Percentiles rank a stretch among this genome's conserved stretches.
These are phyloP conservation scores for Zymoseptoria brevis DNA, from an alignment of 2,329 filamentous ascomycete species.

Conservation along the genomic window DNA sequence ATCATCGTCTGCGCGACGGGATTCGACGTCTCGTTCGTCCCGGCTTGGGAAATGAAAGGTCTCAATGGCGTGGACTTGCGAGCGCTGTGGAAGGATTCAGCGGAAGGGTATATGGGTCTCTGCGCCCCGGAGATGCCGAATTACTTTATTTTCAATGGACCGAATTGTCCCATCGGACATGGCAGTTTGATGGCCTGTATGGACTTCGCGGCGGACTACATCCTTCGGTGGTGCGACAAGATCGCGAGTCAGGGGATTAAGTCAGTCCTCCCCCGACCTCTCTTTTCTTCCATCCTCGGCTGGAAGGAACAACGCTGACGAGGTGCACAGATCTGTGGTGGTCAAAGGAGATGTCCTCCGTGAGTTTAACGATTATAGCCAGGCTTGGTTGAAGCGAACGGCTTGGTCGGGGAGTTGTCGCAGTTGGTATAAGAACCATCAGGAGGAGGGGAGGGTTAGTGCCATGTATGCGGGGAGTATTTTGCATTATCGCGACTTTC, in stretches of 20 bases:
- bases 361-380: conserved; percentile 42
- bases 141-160: conserved; percentile 24
- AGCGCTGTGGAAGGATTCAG: conserved; percentile 29
- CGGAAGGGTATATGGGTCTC: conserved; percentile 32
- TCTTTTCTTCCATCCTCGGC: conserved; percentile 1
- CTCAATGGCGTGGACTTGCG: conserved; percentile 23
- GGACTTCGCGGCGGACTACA: conserved; percentile 34
- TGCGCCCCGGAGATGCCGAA: conserved; percentile 24
- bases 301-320: not conserved
- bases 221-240: conserved; percentile 34
- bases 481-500: conserved; percentile 20
- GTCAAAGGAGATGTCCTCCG: conserved; percentile 28
- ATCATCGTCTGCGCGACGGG: conserved; percentile 33
- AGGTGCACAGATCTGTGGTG: conserved; percentile 8
- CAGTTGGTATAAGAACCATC: conserved; percentile 12
- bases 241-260: conserved; percentile 3
- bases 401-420: conserved; percentile 12
- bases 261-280: not conserved
- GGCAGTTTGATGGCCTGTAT: conserved; percentile 17
- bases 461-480: conserved; percentile 14
- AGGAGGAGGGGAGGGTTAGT: conserved; percentile 8
- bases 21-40: conserved; percentile 29
- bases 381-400: conserved; percentile 42
- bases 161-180: conserved; percentile 15
- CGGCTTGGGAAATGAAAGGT: conserved; percentile 24